phyloP scores from a whole-genome alignment of 495 filamentous ascomycete genomes.

The Chaetomidium leptoderma region DNA sequence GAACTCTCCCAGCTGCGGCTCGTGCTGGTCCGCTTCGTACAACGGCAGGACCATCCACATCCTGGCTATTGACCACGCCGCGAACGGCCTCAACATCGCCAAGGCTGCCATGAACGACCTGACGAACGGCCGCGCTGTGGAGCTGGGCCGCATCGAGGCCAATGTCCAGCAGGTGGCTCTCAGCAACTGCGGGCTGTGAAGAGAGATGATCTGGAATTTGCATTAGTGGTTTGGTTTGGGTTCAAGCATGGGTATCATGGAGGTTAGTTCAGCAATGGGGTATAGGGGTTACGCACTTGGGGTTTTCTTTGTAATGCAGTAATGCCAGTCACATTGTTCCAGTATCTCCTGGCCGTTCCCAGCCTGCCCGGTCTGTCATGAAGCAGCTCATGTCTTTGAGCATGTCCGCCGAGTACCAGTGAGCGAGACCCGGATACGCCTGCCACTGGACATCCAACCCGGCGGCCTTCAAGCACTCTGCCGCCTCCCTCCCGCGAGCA shows the following conservation, averaged over 20 bases:
- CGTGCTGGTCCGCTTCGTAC: constrained; percentile 63
- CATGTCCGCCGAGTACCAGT: constrained; percentile 52
- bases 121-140: constrained; percentile 52
- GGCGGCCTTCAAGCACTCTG: constrained; percentile 30
- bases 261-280: background rate
- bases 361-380: constrained; percentile 16
- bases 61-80: constrained; percentile 61
- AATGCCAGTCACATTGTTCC: constrained; percentile 12
- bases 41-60: constrained; percentile 58
- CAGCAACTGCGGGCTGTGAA: constrained; percentile 29
- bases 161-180: constrained; percentile 42
- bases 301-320: constrained; percentile 6
- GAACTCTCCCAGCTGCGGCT: constrained; percentile 60
- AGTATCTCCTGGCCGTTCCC: constrained; percentile 11
- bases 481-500: constrained; percentile 35
- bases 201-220: background rate
- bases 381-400: constrained; percentile 45
- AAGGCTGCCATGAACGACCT: constrained; percentile 61
- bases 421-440: constrained; percentile 45
- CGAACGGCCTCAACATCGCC: constrained; percentile 60
- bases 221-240: background rate
- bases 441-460: constrained; percentile 41
- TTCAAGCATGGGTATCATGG: constrained; percentile 2
- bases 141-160: constrained; percentile 55
- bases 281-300: background rate